These are phyloP conservation scores for Hortiboletus flavorubellus DNA, from an alignment of 768 basidiomycete genomes.

Conservation along the genomic window DNA sequence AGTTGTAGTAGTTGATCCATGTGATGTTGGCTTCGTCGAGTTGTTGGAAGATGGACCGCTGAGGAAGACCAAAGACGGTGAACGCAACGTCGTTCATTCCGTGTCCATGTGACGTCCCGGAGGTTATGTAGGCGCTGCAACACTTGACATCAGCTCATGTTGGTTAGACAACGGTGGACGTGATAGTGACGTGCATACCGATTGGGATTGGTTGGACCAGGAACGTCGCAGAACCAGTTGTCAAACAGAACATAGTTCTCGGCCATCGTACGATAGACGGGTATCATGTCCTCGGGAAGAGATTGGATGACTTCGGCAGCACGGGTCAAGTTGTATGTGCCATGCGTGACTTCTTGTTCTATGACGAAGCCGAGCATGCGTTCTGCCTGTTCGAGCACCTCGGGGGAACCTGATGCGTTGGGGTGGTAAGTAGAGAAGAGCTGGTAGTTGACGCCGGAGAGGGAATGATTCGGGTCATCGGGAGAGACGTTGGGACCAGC, in stretches of 20 bases:
- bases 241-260: conserved; percentile 26
- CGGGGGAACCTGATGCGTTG: conserved; percentile 9
- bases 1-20: conserved; percentile 28
- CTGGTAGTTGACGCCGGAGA: conserved; percentile 23
- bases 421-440: conserved; percentile 23
- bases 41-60: conserved; percentile 28
- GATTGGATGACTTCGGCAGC: conserved; percentile 20
- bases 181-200: conserved; percentile 6
- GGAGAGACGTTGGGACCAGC: conserved; percentile 19
- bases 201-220: conserved; percentile 27
- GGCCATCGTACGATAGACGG: conserved; percentile 22
- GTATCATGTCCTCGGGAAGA: conserved; percentile 23
- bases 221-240: conserved; percentile 25
- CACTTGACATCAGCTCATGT: background rate
- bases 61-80: conserved; percentile 18
- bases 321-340: conserved; percentile 9
- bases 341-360: conserved; percentile 17
- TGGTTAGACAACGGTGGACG: background rate
- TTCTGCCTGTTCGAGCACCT: conserved; percentile 2
- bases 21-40: conserved; percentile 25
- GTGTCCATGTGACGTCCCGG: conserved; percentile 26
- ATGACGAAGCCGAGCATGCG: conserved; percentile 23
- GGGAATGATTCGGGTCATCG: conserved; percentile 24
- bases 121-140: conserved; percentile 24
- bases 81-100: conserved; percentile 19